phyloP scores from a whole-genome alignment of 1,139 yeast genomes.

The Torulaspora pretoriensis region DNA sequence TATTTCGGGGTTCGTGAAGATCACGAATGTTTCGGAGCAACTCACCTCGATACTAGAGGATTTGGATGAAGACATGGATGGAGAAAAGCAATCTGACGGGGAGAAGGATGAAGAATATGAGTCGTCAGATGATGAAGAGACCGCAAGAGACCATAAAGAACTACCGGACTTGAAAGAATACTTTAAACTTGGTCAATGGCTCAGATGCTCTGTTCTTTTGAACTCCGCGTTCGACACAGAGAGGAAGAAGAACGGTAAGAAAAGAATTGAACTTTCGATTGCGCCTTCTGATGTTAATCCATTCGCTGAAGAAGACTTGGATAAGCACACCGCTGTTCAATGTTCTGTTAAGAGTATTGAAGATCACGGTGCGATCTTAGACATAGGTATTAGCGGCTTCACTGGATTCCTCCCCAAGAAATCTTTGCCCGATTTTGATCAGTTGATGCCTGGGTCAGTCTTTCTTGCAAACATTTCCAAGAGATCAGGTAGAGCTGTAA shows the following conservation, averaged over 20 bases:
- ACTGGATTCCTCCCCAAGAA: conserved; percentile 77
- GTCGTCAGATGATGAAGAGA: conserved; percentile 36
- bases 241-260: conserved; percentile 40
- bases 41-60: conserved; percentile 55
- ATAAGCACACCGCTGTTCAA: conserved; percentile 61
- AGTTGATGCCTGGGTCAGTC: conserved; percentile 44
- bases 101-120: conserved; percentile 38
- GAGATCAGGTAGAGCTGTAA: conserved; percentile 57
- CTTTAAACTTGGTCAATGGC: conserved; percentile 78
- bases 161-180: conserved; percentile 54
- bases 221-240: conserved; percentile 40
- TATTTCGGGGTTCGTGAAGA: conserved; percentile 72
- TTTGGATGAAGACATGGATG: conserved; percentile 44
- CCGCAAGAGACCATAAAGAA: conserved; percentile 38
- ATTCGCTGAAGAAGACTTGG: conserved; percentile 60
- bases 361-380: conserved; percentile 84
- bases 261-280: conserved; percentile 65
- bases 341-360: conserved; percentile 74
- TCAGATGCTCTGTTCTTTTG: conserved; percentile 68
- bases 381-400: conserved; percentile 54
- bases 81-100: conserved; percentile 33
- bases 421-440: conserved; percentile 42
- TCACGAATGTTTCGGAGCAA: conserved; percentile 67
- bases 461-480: conserved; percentile 47
- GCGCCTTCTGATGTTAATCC: conserved; percentile 74